These are phyloP conservation scores for Xylariaceae sp. DNA, from an alignment of 2,329 filamentous ascomycete genomes.

Conservation along the genomic window DNA sequence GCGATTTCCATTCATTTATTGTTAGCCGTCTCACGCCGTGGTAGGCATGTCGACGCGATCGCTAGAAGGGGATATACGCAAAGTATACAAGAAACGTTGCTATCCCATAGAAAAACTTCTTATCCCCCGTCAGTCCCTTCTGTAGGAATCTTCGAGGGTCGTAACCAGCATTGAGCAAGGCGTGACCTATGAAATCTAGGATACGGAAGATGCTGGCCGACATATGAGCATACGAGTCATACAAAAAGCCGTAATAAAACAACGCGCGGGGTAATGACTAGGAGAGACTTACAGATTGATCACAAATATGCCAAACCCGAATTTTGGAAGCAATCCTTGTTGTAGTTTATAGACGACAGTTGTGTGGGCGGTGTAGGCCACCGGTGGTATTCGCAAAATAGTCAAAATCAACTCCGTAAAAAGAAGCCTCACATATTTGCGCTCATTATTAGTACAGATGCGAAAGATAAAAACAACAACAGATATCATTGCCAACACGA, in stretches of 20 bases:
- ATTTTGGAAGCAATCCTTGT: constrained; percentile 25
- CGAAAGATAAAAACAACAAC: constrained; percentile 26
- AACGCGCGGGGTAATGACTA: not conserved
- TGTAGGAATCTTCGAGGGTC: constrained; percentile 29
- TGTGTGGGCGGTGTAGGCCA: constrained; percentile 28
- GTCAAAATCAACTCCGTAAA: constrained; percentile 27
- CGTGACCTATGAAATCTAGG: constrained; percentile 28
- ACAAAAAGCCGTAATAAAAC: not conserved
- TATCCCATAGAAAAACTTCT: constrained; percentile 26
- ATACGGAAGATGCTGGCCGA: constrained; percentile 26
- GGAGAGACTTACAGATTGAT: constrained; percentile 29
- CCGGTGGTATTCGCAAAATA: constrained; percentile 28
- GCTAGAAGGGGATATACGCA: constrained; percentile 31
- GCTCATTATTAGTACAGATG: constrained; percentile 25
- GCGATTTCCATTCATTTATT: not conserved
- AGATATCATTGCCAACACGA: constrained; percentile 27
- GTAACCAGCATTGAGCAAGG: constrained; percentile 29
- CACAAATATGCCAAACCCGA: constrained; percentile 29
- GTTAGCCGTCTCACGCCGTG: not conserved
- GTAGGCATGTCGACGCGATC: not conserved
- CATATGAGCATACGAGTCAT: constrained; percentile 3
- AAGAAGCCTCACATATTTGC: constrained; percentile 27
- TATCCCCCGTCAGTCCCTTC: constrained; percentile 21
- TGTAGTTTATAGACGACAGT: constrained; percentile 22
- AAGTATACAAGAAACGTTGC: constrained; percentile 31